Evolutionary conservation across 208 protist species (phyloP), one percentile per base, ranked within the genome.

Genomic region (Trypanosoma melophagium): DNA sequence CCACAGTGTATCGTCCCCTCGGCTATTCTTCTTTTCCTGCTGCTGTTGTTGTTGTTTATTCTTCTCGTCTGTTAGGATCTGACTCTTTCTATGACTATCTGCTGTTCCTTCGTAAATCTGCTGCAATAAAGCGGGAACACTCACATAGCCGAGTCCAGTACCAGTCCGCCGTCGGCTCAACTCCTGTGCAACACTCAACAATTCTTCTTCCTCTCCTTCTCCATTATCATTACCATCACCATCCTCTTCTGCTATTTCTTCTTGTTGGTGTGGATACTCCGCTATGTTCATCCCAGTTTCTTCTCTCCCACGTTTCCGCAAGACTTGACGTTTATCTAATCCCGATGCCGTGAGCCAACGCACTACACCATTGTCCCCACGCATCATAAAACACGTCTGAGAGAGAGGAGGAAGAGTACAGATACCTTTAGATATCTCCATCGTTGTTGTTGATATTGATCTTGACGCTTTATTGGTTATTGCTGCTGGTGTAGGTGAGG

Each of bases 281-380:
- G 24, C 9, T 8, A 14, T 21, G 19, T 35, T 35, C 28, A 35
- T 35, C 28, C 28, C 28, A 35, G 28, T 35, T 5, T 24, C 31
- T 50, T 35, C 17, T 28, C 69, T 42, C 55, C 54, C 24, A 16
- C 57, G 38, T 50, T 44, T 59, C 19, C 35, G 38, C 42, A 28
- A 63, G 5, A 21, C 17, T 28, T 61, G 19, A 22, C 49, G 12
- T 42, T 10, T 10, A 10, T 68, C 22, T 44, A 78, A 35, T 3
- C 57, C 65, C 2, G 79, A 69, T 19, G 74, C 70, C 17, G 86
- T 89, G 42, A 91, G 65, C 84, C 87, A 90, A 16, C 83, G 75
- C 41, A 77, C 71, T 16, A 58, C 61, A 12, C 87, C 87, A 59
- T 84, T 76, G 57, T 93, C 87, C 17, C 87, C 84, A 28, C 77